These are phyloP conservation scores for Agaricus bisporus DNA, from an alignment of 768 basidiomycete genomes.

Conservation along the genomic window DNA sequence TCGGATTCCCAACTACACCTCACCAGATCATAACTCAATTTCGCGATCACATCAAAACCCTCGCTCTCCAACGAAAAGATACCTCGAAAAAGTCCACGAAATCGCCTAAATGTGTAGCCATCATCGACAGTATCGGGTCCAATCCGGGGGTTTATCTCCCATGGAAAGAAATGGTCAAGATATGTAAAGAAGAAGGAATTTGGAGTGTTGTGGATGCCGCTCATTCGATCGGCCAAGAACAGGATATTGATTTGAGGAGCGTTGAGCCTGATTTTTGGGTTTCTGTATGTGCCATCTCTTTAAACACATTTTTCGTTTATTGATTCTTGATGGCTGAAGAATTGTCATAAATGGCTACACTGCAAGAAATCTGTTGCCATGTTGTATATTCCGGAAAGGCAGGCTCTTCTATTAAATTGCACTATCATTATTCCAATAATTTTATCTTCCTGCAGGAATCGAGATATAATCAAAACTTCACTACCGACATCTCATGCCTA, in stretches of 20 bases:
- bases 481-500: constrained; percentile 54
- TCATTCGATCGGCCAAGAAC: constrained; percentile 71
- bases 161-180: constrained; percentile 61
- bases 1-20: constrained; percentile 54
- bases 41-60: constrained; percentile 25
- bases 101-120: constrained; percentile 43
- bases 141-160: constrained; percentile 59
- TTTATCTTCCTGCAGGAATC: constrained; percentile 39
- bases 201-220: constrained; percentile 70
- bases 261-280: constrained; percentile 69
- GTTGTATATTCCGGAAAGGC: constrained; percentile 66
- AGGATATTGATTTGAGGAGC: constrained; percentile 49
- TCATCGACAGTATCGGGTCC: constrained; percentile 60
- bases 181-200: constrained; percentile 60
- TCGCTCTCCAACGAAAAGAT: background rate
- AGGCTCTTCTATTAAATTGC: background rate
- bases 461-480: constrained; percentile 52
- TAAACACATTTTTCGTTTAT: background rate
- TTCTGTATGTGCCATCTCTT: constrained; percentile 36
- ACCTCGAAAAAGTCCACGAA: constrained; percentile 24
- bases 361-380: constrained; percentile 62
- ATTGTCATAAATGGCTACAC: constrained; percentile 84
- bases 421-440: background rate
- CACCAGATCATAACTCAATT: constrained; percentile 48
- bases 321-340: constrained; percentile 30